Evolutionary conservation across 176 grass and related monocot genomes (phyloP), one percentile per base, ranked within the genome.

Genomic region (maize (Zea mays)): DNA sequence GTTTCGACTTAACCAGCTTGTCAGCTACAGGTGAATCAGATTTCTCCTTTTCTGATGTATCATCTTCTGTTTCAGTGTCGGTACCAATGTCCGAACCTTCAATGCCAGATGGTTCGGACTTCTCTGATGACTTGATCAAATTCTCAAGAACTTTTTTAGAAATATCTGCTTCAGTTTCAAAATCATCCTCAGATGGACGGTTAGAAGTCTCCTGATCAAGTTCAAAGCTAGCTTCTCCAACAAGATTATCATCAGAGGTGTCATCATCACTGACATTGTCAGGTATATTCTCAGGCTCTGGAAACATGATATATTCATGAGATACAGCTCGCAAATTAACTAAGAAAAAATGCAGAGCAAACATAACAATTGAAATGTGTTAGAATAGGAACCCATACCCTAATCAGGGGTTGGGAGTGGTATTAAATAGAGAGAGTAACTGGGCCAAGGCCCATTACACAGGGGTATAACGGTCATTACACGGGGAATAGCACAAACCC

Each of bases 81-180:
- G 79, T 88, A 79, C 87, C 88, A 81, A 69, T 46, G 60, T 88
- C 74, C 17, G 78, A 75, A 69, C 9, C 62, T n/a, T 61, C 76
- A 74, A 64, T 48, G 8, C 36, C 62, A 68, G 86, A 72, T 80
- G 83, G 48, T 79, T 92, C 92, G 69, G 89, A 78, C 37, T 72
- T 78, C 20, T 74, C 62, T 2, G 91, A 90, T 72, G 96, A 88
- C 49, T 87, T 90, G 16, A 98, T 90, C 82, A 98, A 86, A 77
- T 78, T 90, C 73, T 92, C 96, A 60, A 98, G 82, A 66, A 98
- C 74, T 79, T 81, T 94, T 89, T 69, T 98, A 64, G 85, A 85
- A 81, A 92, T 84, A 85, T 98, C 87, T 57, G 81, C 87, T 83
- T 98, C 96, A 13, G 40, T 50, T 60, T 59, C 37, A 65, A 94